Conservation (phyloP, 1,284 basidiomycete genomes). For the Ceratobasidium sp. region DNA sequence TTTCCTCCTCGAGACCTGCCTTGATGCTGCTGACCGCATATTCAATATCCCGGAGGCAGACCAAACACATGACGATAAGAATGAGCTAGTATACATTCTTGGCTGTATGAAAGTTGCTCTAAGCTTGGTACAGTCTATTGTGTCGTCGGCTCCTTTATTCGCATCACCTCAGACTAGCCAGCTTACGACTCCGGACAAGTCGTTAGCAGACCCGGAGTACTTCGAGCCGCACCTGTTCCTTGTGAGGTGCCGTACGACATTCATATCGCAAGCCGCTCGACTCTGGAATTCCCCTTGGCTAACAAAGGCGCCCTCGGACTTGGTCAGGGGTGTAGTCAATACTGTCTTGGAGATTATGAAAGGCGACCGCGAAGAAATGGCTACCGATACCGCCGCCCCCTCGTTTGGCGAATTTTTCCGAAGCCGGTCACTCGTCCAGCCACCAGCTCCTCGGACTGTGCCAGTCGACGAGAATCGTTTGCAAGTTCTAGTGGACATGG, state of each 20-base stretch:
- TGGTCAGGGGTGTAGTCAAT: constrained; percentile 80
- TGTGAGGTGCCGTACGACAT: constrained; percentile 77
- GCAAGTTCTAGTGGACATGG: constrained; percentile 93
- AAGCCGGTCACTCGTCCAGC: constrained; percentile 39
- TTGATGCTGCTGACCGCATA: constrained; percentile 66
- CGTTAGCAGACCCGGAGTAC: constrained; percentile 75
- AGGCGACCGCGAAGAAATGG: constrained; percentile 75
- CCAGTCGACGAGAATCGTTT: constrained; percentile 78
- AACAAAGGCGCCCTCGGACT: constrained; percentile 71
- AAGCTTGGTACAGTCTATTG: constrained; percentile 78
- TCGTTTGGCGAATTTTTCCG: constrained; percentile 38
- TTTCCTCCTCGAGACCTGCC: constrained; percentile 67
- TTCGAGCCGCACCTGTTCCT: constrained; percentile 90
- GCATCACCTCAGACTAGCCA: constrained; percentile 87
- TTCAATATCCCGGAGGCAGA: constrained; percentile 54
- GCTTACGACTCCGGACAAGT: constrained; percentile 78
- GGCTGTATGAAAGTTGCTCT: constrained; percentile 85
- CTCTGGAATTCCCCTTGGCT: constrained; percentile 92
- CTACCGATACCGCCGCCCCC: background rate
- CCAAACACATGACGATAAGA: constrained; percentile 63
- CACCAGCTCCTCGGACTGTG: constrained; percentile 59
- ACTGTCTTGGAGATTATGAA: constrained; percentile 84
- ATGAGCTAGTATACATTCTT: constrained; percentile 77
- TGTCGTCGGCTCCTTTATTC: constrained; percentile 81
- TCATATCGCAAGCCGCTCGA: constrained; percentile 72